Conservation (phyloP, 306 rosid species). For the Rubus idaeus region DNA sequence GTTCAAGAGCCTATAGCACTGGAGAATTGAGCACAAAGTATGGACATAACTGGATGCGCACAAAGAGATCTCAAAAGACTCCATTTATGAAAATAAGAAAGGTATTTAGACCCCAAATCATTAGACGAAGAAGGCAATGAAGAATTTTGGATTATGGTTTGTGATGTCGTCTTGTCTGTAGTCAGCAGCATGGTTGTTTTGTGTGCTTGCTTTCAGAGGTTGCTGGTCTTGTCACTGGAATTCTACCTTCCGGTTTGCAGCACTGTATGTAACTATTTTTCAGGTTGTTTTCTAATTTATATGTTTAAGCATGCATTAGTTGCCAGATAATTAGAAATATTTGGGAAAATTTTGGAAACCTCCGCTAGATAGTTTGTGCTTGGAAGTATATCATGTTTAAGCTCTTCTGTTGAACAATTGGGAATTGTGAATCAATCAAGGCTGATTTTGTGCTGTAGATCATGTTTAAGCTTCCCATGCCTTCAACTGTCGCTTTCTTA, state of each 20-base stretch:
- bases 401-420: constrained; percentile 49
- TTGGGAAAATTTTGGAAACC: constrained; percentile 57
- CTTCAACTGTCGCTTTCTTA: not conserved
- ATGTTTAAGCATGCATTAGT: constrained; percentile 48
- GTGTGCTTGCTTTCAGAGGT: constrained; percentile 48
- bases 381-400: constrained; percentile 36
- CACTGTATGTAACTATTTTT: constrained; percentile 65
- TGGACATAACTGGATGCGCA: constrained; percentile 33
- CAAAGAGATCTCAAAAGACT: constrained; percentile 32
- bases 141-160: constrained; percentile 54
- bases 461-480: not conserved
- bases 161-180: constrained; percentile 56
- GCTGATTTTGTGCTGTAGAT: constrained; percentile 45
- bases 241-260: constrained; percentile 49
- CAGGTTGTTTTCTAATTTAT: constrained; percentile 42
- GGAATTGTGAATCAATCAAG: constrained; percentile 43
- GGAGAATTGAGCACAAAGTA: constrained; percentile 40
- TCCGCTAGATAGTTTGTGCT: constrained; percentile 32
- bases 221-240: constrained; percentile 58
- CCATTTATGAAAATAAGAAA: constrained; percentile 48
- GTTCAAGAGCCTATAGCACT: constrained; percentile 45
- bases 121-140: constrained; percentile 53
- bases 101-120: constrained; percentile 49
- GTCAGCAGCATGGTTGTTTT: constrained; percentile 58
- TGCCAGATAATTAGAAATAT: constrained; percentile 41